Conservation (phyloP, 345 rosid genomes). For the Populus pruinosa region DNA sequence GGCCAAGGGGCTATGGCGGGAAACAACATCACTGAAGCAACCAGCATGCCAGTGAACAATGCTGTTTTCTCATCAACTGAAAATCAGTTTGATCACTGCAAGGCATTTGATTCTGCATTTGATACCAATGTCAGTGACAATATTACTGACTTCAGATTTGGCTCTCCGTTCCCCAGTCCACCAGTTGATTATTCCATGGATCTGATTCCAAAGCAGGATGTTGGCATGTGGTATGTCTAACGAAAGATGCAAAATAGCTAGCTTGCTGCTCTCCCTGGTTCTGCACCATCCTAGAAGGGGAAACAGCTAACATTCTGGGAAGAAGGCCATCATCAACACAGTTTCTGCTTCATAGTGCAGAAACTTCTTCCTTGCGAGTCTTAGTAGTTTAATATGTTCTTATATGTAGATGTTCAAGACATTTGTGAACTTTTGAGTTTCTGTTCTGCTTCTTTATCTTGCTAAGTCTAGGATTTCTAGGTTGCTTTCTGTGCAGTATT, state of each 20-base stretch:
- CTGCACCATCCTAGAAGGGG: background rate
- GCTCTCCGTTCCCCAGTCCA: conserved; percentile 37
- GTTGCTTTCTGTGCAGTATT: conserved; percentile 20
- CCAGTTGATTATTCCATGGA: conserved; percentile 24
- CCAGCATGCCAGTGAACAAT: conserved; percentile 23
- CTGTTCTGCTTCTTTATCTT: background rate
- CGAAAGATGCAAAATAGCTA: background rate
- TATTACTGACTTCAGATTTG: conserved; percentile 19
- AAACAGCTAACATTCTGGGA: background rate
- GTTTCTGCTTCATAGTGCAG: conserved; percentile 1
- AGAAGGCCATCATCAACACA: background rate
- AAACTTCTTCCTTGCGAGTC: background rate
- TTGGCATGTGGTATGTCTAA: conserved; percentile 30
- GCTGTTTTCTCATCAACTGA: conserved; percentile 24
- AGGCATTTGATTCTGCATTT: conserved; percentile 35
- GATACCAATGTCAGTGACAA: conserved; percentile 13
- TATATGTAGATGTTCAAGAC: conserved; percentile 22
- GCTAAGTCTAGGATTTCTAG: conserved; percentile 1
- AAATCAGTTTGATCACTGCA: conserved; percentile 31
- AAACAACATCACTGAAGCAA: conserved; percentile 23
- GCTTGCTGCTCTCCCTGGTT: background rate
- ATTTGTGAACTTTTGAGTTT: background rate
- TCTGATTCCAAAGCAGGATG: conserved; percentile 31
- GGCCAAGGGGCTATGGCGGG: conserved; percentile 29
- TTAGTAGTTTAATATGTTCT: conserved; percentile 3